A percentile compares a stretch with the other conserved stretches of the same genome.
phyloP scores from a whole-genome alignment of 2,329 filamentous ascomycete genomes.

The Beauveria brongniartii region DNA sequence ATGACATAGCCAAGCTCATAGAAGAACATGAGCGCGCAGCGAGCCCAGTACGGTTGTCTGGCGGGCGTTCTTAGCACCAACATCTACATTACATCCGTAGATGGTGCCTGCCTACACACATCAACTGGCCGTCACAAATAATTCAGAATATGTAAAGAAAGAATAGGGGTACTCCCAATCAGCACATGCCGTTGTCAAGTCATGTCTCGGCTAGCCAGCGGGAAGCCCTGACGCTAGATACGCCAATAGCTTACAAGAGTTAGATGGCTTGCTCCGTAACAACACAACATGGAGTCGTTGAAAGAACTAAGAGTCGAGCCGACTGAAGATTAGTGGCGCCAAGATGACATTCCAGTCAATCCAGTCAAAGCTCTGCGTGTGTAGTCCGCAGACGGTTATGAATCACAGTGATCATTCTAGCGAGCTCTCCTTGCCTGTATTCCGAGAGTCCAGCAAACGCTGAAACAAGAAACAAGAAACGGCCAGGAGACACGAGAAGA shows the following conservation, averaged over 20 bases:
- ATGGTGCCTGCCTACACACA: too few species aligned
- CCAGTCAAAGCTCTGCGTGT: neutral
- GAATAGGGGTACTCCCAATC: neutral
- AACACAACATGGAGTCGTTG: neutral
- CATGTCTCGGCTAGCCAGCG: neutral
- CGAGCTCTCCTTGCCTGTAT: neutral
- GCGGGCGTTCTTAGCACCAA: too few species aligned
- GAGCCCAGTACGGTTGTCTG: too few species aligned
- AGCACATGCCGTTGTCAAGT: neutral
- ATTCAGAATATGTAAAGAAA: too few species aligned
- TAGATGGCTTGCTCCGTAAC: neutral
- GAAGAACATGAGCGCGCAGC: too few species aligned
- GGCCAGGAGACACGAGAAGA: neutral
- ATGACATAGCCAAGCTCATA: too few species aligned
- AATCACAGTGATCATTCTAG: neutral
- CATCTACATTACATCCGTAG: too few species aligned
- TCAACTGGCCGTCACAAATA: too few species aligned
- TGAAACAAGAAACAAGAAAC: neutral
- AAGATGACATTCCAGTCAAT: neutral
- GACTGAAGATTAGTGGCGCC: neutral
- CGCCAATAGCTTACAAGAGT: neutral
- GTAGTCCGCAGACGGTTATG: neutral
- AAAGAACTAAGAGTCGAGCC: neutral
- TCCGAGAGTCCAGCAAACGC: neutral
- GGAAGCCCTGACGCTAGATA: neutral